Evolutionary conservation across 192 early-diverging fungal species (phyloP), one percentile per base, ranked within the genome.

Genomic region (Dissophora ornata): DNA sequence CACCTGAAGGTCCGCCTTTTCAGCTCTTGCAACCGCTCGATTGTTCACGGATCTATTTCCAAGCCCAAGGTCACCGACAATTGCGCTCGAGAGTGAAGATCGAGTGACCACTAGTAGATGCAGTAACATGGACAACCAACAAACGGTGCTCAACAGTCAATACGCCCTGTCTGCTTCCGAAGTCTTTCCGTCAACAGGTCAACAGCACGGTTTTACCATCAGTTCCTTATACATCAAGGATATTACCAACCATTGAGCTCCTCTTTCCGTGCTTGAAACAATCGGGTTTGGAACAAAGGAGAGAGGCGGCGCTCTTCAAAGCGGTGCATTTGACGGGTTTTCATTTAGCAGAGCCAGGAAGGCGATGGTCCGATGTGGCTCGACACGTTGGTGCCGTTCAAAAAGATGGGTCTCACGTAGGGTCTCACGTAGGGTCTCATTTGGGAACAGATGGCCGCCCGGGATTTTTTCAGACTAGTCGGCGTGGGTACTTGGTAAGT

Each of bases 401-500:
- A 3, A 58, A 18, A 16, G 47, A 64, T 1, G 56, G 70, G 0
- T 19, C 28, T 1, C 61, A 60, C 26, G 29, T 45, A 10, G 59
- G 56, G 52, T 64, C 70, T 1, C 45, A 65, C 46, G 32, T 36
- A n/a, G 70, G 62, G 2, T 50, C 55, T n/a, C n/a, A n/a, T n/a
- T n/a, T n/a, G n/a, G n/a, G n/a, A n/a, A n/a, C n/a, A 12, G 70
- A 74, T 18, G 56, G 56, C 1, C 70, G 70, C 16, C 62, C 70
- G n/a, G 70, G 70, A 1, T 71, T 80, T 30, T 80, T 69, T 29
- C 68, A 71, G 26, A 66, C 68, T 1, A 61, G 67, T 44, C 67
- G 69, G 19, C 55, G 78, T 13, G 57, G 57, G 1, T 71, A 61
- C 19, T 46, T 80, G 69, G 78, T 80, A 71, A 24, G 44, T 32